A percentile compares a stretch with the other conserved stretches of the same genome.
Conservation (phyloP, 1,284 basidiomycete genomes). For the Rhodotorula sp. region DNA sequence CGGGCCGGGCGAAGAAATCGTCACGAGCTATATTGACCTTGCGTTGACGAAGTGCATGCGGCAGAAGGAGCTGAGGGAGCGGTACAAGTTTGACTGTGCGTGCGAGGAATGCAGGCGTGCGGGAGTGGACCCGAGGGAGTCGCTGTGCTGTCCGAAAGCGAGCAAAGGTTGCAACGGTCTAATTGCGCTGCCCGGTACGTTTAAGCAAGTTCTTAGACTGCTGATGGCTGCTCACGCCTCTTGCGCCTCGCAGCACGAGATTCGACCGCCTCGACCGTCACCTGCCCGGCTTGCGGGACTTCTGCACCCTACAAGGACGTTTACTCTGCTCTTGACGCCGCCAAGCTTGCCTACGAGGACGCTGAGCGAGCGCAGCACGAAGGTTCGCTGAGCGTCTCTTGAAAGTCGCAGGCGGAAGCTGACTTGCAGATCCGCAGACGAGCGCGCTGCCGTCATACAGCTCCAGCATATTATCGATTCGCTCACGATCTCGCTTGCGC, state of each 20-base stretch:
- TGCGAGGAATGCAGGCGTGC: constrained; percentile 61
- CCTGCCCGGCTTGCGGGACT: background rate
- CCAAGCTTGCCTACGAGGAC: background rate
- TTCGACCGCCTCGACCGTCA: background rate
- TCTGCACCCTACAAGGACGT: constrained; percentile 9
- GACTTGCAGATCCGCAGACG: background rate
- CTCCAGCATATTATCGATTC: constrained; percentile 8
- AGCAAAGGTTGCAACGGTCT: constrained; percentile 42
- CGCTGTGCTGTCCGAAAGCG: constrained; percentile 57
- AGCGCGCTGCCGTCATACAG: background rate
- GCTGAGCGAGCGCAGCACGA: constrained; percentile 19
- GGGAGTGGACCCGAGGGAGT: constrained; percentile 64
- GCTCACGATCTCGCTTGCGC: background rate
- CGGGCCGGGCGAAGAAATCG: constrained; percentile 65
- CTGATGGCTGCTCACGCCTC: background rate
- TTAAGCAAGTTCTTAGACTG: too few relatives aligned
- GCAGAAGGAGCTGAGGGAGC: constrained; percentile 61
- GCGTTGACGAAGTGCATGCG: constrained; percentile 63
- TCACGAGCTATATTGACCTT: constrained; percentile 82
- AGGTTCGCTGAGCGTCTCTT: background rate
- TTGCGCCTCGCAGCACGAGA: background rate
- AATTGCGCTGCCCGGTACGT: constrained; percentile 52
- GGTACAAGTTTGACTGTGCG: constrained; percentile 75
- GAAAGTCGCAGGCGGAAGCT: background rate
- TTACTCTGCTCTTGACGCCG: constrained; percentile 7